phyloP scores from a whole-genome alignment of 1,139 yeast species.

The Protomyces lactucae-debilis region DNA sequence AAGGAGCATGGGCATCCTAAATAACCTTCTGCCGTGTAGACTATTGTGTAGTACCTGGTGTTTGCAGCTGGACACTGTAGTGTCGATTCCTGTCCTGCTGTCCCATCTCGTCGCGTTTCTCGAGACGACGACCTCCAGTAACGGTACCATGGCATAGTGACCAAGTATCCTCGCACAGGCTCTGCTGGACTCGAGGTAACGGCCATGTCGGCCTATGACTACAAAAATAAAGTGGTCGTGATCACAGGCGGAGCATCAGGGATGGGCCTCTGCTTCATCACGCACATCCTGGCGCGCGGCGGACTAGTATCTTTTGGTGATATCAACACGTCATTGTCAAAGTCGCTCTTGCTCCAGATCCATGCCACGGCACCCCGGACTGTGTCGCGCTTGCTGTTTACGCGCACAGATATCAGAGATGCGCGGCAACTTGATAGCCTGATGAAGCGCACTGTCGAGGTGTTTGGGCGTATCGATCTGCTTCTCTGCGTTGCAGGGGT shows the following conservation, averaged over 20 bases:
- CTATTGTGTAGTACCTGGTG: too few relatives aligned
- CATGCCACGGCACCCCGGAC: conserved; percentile 19
- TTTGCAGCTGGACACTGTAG: too few relatives aligned
- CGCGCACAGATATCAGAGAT: conserved; percentile 20
- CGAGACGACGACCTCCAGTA: too few relatives aligned
- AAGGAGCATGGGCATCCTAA: too few relatives aligned
- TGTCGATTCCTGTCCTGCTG: too few relatives aligned
- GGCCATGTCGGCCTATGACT: conserved; percentile 6
- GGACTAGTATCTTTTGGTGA: conserved; percentile 22
- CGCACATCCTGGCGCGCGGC: conserved; percentile 12
- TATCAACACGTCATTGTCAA: conserved; percentile 19
- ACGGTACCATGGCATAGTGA: too few relatives aligned
- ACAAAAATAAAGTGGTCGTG: conserved; percentile 16
- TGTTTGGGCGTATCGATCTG: conserved; percentile 10
- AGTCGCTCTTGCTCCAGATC: conserved; percentile 14
- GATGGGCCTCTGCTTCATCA: conserved; percentile 22
- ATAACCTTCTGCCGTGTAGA: too few relatives aligned
- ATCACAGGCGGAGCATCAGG: conserved; percentile 25
- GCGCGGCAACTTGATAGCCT: not conserved
- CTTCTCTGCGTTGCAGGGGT: conserved; percentile 23
- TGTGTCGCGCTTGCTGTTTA: conserved; percentile 20
- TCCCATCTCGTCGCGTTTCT: too few relatives aligned
- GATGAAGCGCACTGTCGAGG: conserved; percentile 11
- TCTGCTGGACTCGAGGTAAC: too few relatives aligned
- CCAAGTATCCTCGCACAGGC: too few relatives aligned